Evolutionary conservation across 805 yeast species (phyloP), one percentile per base, ranked within the genome.

Genomic region (Starmerella potacharoeniae): DNA sequence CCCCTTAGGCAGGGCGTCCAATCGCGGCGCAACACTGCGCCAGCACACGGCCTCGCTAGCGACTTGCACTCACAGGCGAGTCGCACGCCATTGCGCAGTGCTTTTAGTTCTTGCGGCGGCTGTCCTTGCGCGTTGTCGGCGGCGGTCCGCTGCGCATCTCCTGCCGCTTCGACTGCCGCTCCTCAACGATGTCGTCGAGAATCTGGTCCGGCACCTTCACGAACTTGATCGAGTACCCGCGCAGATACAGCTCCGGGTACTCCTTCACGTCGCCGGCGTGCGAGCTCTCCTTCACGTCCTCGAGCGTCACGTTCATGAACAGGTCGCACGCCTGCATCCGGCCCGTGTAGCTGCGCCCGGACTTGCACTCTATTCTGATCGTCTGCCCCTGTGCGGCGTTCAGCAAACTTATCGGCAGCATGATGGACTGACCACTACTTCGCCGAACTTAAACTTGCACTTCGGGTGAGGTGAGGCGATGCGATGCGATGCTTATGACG

Each of bases 261-360:
- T 54, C 55, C 34, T 50, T 54, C 45, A 53, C 56, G 56, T 55
- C 49, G 47, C 43, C 37, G 36, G 50, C 58, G 34, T 8, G 31
- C 14, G 55, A 51, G 22, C 54, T 53, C 42, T 62, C 85, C 49
- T 82, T 78, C 14, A 84, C 97, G 59, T 89, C 82, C 36, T 76
- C 76, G 53, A 93, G 75, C 1, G 95, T 86, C 60, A 93, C 75
- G 69, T 93, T 93, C 99, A 93, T 93, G 89, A 95, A 86, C 41
- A 87, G 82, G 68, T 93, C 99, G 63, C 95, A 88, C 65, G 86
- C 85, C 54, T 81, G 79, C 57, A 93, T 74, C 55, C 78, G 79
- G 51, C 99, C 99, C 65, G 84, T 84, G 50, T 90, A 75, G 9
- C 91, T 82, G 65, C 87, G 96, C 36, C 97, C 96, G 55, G 84